phyloP scores from a whole-genome alignment of 2,329 filamentous ascomycete genomes.

The Simplicillium sp. region DNA sequence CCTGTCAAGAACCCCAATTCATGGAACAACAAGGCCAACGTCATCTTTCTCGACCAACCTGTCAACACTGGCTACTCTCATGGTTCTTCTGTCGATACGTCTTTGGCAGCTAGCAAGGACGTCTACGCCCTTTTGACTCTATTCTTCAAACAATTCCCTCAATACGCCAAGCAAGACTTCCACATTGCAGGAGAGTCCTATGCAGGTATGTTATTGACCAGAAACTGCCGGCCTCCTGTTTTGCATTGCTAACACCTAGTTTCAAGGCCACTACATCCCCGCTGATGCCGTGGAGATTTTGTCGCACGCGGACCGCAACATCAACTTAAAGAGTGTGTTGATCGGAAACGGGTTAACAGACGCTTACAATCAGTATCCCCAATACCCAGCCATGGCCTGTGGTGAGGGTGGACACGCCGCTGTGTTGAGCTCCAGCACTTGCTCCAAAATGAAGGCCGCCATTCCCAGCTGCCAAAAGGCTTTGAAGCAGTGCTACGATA shows the following conservation, averaged over 20 bases:
- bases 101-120: conserved; percentile 92
- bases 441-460: conserved; percentile 84
- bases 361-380: conserved; percentile 82
- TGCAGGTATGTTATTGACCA: conserved; percentile 35
- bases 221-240: too few species aligned
- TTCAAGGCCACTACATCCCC: conserved; percentile 72
- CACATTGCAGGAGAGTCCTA: conserved; percentile 97
- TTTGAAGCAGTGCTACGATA: conserved; percentile 86
- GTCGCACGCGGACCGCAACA: conserved; percentile 90
- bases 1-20: conserved; percentile 78
- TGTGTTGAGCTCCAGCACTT: conserved; percentile 68
- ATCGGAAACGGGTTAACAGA: conserved; percentile 97
- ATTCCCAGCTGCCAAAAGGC: conserved; percentile 81
- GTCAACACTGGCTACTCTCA: conserved; percentile 99
- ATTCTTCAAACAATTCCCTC: conserved; percentile 98
- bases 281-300: conserved; percentile 88
- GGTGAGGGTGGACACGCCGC: conserved; percentile 89
- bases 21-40: conserved; percentile 95
- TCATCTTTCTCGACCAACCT: conserved; percentile 98
- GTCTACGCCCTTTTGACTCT: conserved; percentile 93
- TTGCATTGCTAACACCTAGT: too few species aligned
- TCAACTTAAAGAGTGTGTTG: conserved; percentile 90
- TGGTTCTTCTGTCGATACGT: conserved; percentile 87
- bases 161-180: conserved; percentile 93
- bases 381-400: conserved; percentile 97